Evolutionary conservation across 2,329 filamentous ascomycete species (phyloP).

Genomic region (Esteya vermicola): DNA sequence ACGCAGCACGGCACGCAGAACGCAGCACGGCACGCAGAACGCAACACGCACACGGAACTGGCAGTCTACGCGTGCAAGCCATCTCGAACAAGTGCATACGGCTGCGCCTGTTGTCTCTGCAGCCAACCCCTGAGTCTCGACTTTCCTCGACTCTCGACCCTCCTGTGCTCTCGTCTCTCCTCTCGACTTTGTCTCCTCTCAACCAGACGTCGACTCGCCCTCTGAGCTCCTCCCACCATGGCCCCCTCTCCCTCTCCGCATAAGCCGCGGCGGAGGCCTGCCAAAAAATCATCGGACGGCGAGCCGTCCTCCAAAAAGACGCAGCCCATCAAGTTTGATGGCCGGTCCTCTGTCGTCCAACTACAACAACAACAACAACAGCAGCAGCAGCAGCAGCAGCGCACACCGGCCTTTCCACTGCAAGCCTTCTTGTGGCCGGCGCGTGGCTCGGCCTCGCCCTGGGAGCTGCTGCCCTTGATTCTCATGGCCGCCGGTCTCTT

Average conservation of each 20-base stretch:
- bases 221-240: not conserved
- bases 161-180: not conserved
- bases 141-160: too few relatives aligned
- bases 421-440: conserved; percentile 92
- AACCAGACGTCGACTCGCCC: not conserved
- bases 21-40: too few relatives aligned
- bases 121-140: too few relatives aligned
- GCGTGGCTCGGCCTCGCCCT: conserved; percentile 72
- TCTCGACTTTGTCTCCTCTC: not conserved
- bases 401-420: conserved; percentile 67
- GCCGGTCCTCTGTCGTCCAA: not conserved
- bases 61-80: too few relatives aligned
- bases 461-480: conserved; percentile 77
- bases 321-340: too few relatives aligned
- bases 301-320: too few relatives aligned
- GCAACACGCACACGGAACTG: too few relatives aligned
- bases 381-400: not conserved
- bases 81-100: too few relatives aligned
- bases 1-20: too few relatives aligned
- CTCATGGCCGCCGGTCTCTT: conserved; percentile 87
- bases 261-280: not conserved
- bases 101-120: too few relatives aligned
- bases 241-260: not conserved
- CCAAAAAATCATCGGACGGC: not conserved
- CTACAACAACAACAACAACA: not conserved